Evolutionary conservation across 257 asterid species (phyloP), one percentile per base, ranked within the genome.

Genomic region (Ocimum tenuiflorum): DNA sequence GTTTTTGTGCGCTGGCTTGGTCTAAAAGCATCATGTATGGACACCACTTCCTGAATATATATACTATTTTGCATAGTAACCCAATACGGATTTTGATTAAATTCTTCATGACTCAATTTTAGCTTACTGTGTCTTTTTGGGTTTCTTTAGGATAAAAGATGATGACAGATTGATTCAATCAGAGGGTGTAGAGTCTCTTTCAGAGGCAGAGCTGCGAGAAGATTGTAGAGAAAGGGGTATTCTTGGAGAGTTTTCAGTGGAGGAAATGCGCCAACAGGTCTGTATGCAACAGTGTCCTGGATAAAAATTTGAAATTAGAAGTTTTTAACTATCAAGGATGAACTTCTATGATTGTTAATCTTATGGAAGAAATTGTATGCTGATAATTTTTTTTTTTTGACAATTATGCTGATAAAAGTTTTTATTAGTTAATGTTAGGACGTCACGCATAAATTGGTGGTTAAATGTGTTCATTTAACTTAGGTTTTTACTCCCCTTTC

Each of bases 251-350:
- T 82, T 82, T 80, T 90, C 97, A 33, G 90, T 77, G 52, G 97
- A 90, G 57, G 99, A 94, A 63, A 90, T 94, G 99, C 87, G 92
- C 59, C 86, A 90, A 78, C 97, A 88, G 97, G 99, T 92, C 75
- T 41, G 50, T 38, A 68, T 42, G 14, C 7, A 36, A 43, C 29
- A 3, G 46, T 43, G 60, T 35, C 70, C 41, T 52, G 49, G 52
- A 33, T 47, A 20, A 42, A 48, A 45, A 45, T 59, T 61, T 57
- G 11, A n/a, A 8, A 4, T 33, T 49, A 33, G 13, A 11, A 49
- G 27, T 3, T 36, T 60, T 19, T n/a, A 29, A 48, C 36, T 13
- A 17, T 46, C 38, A 57, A 17, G 23, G 46, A 0, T 48, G 49
- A 29, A 29, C 49, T 61, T 68, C 24, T 50, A 58, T 8, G 33